Conservation (phyloP, 1,284 basidiomycete genomes). For the Ustilago xerochloae region DNA sequence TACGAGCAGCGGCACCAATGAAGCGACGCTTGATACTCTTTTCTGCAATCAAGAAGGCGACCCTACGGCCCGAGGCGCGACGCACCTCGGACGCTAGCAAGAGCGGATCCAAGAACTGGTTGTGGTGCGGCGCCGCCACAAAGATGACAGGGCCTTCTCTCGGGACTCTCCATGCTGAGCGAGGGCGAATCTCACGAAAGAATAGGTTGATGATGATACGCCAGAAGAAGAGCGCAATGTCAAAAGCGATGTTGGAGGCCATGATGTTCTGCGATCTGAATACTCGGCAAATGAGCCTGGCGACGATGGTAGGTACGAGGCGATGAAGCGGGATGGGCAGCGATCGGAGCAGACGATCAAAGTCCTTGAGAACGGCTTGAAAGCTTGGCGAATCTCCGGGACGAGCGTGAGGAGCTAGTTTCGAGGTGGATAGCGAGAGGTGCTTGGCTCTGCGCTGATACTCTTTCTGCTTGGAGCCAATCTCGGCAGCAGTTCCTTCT, state of each 20-base stretch:
- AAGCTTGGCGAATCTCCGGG: conserved; percentile 44
- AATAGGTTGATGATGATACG: conserved; percentile 90
- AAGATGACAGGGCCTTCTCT: conserved; percentile 90
- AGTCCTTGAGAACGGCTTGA: conserved; percentile 48
- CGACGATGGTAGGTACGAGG: conserved; percentile 55
- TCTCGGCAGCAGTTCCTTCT: conserved; percentile 32
- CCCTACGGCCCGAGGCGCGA: conserved; percentile 83
- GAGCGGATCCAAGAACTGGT: conserved; percentile 96
- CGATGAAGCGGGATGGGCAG: conserved; percentile 61
- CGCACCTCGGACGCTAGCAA: conserved; percentile 86
- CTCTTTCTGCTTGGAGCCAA: conserved; percentile 37
- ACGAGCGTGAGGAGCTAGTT: conserved; percentile 33
- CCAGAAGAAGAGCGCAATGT: conserved; percentile 71
- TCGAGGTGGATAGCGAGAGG: conserved; percentile 28
- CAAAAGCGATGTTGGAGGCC: conserved; percentile 68
- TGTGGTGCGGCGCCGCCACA: conserved; percentile 95
- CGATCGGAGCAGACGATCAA: conserved; percentile 52
- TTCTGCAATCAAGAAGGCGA: conserved; percentile 92
- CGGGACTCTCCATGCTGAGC: conserved; percentile 95
- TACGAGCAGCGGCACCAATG: conserved; percentile 83
- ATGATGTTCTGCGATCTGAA: conserved; percentile 57
- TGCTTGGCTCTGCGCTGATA: conserved; percentile 43
- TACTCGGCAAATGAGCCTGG: conserved; percentile 50
- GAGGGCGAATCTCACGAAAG: conserved; percentile 93
- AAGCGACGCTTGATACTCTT: conserved; percentile 85